phyloP scores from a whole-genome alignment of 495 filamentous ascomycete species.

The Aspergillus cavernicola region DNA sequence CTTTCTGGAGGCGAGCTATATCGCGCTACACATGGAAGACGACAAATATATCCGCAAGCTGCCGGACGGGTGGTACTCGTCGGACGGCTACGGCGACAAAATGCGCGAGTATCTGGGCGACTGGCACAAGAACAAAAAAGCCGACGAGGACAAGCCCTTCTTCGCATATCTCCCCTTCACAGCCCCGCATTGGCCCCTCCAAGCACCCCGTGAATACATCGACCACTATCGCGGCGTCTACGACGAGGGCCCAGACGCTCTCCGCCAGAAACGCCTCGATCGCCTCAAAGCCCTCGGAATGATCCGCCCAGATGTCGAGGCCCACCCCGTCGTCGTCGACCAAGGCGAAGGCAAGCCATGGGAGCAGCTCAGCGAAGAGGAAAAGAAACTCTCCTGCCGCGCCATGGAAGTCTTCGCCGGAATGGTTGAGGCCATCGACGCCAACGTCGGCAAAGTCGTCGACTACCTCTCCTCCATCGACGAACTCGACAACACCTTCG shows the following conservation, averaged over 20 bases:
- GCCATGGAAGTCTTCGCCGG: conserved; percentile 62
- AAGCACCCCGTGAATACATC: conserved; percentile 50
- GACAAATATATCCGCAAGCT: conserved; percentile 51
- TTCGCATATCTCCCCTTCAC: conserved; percentile 59
- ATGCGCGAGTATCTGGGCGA: conserved; percentile 52
- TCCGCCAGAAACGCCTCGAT: conserved; percentile 48
- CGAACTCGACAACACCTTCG: conserved; percentile 61
- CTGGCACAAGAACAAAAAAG: conserved; percentile 34
- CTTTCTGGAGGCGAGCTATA: conserved; percentile 49
- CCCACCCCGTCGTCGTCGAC: conserved; percentile 52
- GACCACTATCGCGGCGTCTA: conserved; percentile 54
- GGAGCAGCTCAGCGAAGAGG: conserved; percentile 46
- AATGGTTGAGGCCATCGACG: conserved; percentile 62
- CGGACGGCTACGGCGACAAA: conserved; percentile 51
- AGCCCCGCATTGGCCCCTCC: conserved; percentile 60
- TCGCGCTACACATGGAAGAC: conserved; percentile 58
- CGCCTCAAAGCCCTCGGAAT: conserved; percentile 51
- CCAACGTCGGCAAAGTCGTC: conserved; percentile 57
- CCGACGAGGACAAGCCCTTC: conserved; percentile 50
- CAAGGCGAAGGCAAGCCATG: conserved; percentile 51
- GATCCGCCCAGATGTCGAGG: conserved; percentile 45
- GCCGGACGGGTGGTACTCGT: conserved; percentile 55
- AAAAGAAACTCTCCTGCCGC: conserved; percentile 48
- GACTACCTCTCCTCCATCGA: conserved; percentile 51
- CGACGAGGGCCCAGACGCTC: conserved; percentile 52